Base-by-base conservation (phyloP, 225 moss, liverwort and hornwort species). In the Bryoerythrophyllum caledonicum region DNA sequence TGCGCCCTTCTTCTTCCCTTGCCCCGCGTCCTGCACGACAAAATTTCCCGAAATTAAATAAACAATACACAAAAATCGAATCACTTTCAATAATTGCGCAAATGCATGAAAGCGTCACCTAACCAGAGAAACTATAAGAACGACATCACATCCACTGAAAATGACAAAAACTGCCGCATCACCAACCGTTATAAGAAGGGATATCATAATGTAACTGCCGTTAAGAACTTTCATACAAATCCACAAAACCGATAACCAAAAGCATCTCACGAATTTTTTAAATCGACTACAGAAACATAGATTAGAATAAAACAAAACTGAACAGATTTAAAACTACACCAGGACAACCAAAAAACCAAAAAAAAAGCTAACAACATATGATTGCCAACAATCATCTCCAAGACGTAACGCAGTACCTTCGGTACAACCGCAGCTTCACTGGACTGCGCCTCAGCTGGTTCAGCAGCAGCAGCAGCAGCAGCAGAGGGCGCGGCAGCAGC, bases 1-100 rank as follows among this genome's bases (percentile, higher is more conserved):
- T 74, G 78, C 78, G 58, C 79, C 78, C 69, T 83, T 91, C 74
- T 76, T 91, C 78, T 86, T 95, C 35, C 80, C 76, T 84, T 84
- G 90, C 65, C 75, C 84, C 81, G 80, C 69, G 69, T 87, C 87
- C 84, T 73, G 78, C 73, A 69, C 25, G 70, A 48, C 81, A 78
- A 60, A 78, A 78, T 64, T 81, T 73, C 79, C 76, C 75, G 78
- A 86, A 65, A 81, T 58, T 48, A 83, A 55, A 58, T 75, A 78
- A 71, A 74, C 32, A 78, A 34, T 40, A 44, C 62, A 62, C 25
- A 76, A 72, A 25, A 30, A 63, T 30, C 49, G 11, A 62, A 57
- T 37, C n/a, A 44, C 64, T 23, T 40, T 19, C 15, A 20, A 49
- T 26, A 59, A 19, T 32, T 19, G 5, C 32, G 10, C 32, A 51